phyloP scores from a whole-genome alignment of 2,329 filamentous ascomycete genomes.

The Neopestalotiopsis clavispora region DNA sequence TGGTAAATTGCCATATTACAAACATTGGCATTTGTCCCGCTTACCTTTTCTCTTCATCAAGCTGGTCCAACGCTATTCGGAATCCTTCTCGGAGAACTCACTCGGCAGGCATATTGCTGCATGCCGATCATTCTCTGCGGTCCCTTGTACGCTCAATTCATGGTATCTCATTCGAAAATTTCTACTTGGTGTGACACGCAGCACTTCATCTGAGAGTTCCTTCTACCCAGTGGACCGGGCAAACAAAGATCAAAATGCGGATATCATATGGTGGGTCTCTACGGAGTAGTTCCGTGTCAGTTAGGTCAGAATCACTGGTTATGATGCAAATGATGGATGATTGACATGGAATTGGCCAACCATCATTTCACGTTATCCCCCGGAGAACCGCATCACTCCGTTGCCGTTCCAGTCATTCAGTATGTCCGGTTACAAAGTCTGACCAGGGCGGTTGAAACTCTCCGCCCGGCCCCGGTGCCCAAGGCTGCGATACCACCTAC shows the following conservation, averaged over 20 bases:
- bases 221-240: no score
- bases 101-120: neutral
- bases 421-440: neutral
- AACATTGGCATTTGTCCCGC: neutral
- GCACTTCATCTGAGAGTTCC: no score
- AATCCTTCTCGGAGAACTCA: neutral
- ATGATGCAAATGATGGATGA: neutral
- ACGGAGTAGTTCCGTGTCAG: neutral
- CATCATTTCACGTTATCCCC: neutral
- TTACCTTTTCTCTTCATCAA: neutral
- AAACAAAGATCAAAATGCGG: no score
- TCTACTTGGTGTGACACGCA: no score
- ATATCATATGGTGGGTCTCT: no score
- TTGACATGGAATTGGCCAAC: neutral
- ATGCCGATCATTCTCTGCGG: no score
- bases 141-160: no score
- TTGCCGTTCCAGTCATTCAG: slow-evolving; percentile 1
- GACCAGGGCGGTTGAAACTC: slow-evolving; percentile 14
- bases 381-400: neutral
- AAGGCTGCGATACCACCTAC: slow-evolving; percentile 4
- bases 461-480: slow-evolving; percentile 10
- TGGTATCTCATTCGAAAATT: no score
- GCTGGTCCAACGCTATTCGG: neutral
- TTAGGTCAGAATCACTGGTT: neutral
- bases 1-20: slow-evolving; percentile 2